Evolutionary conservation across 2,329 filamentous ascomycete genomes (phyloP), one percentile per base, ranked within the genome.

Genomic region (Aureobasidium uvarum): DNA sequence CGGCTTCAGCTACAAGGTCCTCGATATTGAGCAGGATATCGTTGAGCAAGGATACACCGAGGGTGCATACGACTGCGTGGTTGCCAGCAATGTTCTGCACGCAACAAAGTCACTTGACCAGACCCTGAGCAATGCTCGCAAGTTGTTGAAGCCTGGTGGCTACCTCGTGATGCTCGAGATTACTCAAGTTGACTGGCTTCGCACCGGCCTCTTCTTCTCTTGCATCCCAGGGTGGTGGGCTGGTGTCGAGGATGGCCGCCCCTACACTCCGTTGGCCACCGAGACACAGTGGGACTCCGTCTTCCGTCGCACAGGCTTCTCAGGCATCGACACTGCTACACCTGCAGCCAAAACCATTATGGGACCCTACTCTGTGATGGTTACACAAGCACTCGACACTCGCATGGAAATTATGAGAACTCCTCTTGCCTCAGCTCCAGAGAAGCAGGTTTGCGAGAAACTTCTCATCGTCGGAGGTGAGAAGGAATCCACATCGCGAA

Each of bases 1-100:
- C 5, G 28, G 25, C 33, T 43, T 38, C 5, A 50, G 16, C 23
- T 67, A 45, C 45, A 58, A 65, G 20, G 41, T 58, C 6, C 56
- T 65, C 10, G 62, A 67, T 23, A 62, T 65, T 14, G 54, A 59
- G 36, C 28, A 65, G 25, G 66, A 67, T 25, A 78, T 81, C 0
- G 80, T 78, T 1, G 83, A 82, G 0, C 77, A 79, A 43, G 70
- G 85, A 0, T 43, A 84, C 1, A 52, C 79, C 5, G 82, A 85
- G 66, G 67, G 64, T 5, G 62, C 66, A 23, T 72, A 71, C 43
- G 73, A 74, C 50, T 23, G 73, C 51, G 66, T 74, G 13, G 68
- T 74, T 43, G 72, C 72, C n/a, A 58, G 68, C 6, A 71, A 71
- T 31, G 71, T 73, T 2, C 48, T 72, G 3, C 71, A 73, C 54